These are phyloP conservation scores for Haplographium delicatum DNA, from an alignment of 495 filamentous ascomycete genomes.

Conservation along the genomic window DNA sequence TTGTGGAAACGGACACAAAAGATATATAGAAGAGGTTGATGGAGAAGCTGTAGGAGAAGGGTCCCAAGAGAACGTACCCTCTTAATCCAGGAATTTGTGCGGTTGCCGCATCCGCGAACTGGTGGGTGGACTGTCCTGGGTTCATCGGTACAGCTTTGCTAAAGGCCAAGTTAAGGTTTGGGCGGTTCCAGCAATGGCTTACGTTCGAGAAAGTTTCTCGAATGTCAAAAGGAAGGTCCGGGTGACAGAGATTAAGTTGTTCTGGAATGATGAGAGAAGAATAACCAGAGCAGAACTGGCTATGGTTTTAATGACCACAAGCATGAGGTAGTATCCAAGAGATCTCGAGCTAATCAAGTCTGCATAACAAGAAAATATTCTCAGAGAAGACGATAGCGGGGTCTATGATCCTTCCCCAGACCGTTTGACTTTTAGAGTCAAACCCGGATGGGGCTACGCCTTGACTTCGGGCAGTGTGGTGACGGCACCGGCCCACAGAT, in stretches of 20 bases:
- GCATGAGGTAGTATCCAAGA: constrained; percentile 7
- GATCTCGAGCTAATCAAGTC: constrained; percentile 4
- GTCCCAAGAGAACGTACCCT: constrained; percentile 11
- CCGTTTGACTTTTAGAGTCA: constrained; percentile 9
- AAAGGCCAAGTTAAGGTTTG: no score
- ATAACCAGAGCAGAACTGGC: constrained; percentile 1
- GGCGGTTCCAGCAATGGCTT: no score
- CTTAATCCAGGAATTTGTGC: constrained; percentile 11
- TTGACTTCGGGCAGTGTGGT: constrained; percentile 5
- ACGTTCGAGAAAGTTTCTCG: background rate
- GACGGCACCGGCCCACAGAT: no score
- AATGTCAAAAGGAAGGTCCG: background rate
- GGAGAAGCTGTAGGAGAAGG: background rate
- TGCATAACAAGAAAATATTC: constrained; percentile 5
- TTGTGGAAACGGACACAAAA: background rate
- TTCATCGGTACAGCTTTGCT: constrained; percentile 17
- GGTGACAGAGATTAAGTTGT: background rate
- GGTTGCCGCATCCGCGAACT: constrained; percentile 16
- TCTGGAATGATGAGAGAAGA: background rate
- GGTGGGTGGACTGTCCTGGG: constrained; percentile 9
- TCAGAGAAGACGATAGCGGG: constrained; percentile 13
- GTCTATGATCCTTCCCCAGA: constrained; percentile 3
- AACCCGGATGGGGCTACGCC: constrained; percentile 7
- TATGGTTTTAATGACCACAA: constrained; percentile 1
- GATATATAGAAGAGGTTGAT: background rate